These are phyloP conservation scores for Hemileccinum impolitum DNA, from an alignment of 768 basidiomycete species.

Conservation along the genomic window DNA sequence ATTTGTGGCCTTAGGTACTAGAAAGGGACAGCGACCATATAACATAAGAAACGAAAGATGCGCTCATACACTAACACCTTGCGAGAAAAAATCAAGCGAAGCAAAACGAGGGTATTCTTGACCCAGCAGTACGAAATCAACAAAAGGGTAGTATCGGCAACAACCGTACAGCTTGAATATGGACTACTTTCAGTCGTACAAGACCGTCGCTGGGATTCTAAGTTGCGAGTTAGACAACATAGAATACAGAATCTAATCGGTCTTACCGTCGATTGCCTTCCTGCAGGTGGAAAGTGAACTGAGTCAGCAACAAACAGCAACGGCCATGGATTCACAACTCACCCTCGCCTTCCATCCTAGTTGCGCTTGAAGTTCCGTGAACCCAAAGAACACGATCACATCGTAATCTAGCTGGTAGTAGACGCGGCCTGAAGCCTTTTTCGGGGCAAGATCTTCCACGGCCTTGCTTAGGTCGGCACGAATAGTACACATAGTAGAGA, in stretches of 20 bases:
- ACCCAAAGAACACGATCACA: slow-evolving; percentile 11
- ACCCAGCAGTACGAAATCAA: not conserved
- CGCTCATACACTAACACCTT: too few species aligned
- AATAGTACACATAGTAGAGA: slow-evolving; percentile 5
- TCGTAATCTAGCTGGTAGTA: slow-evolving; percentile 15
- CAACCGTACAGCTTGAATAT: too few species aligned
- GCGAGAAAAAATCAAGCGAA: not conserved
- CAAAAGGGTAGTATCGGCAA: not conserved
- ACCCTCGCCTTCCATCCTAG: slow-evolving; percentile 10
- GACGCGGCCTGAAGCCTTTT: not conserved
- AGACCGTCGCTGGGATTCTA: slow-evolving; percentile 4
- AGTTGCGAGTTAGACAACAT: not conserved
- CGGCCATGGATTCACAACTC: not conserved
- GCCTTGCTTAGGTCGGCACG: not conserved
- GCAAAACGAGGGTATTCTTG: not conserved
- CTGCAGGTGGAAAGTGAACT: not conserved
- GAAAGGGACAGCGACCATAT: too few species aligned
- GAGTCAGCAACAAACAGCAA: not conserved
- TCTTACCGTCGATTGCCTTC: slow-evolving; percentile 2
- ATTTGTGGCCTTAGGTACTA: too few species aligned
- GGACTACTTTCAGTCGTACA: not conserved
- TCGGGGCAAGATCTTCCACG: not conserved
- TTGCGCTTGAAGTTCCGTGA: slow-evolving; percentile 6
- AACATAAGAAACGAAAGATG: too few species aligned
- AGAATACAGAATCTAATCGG: too few species aligned